phyloP scores from a whole-genome alignment of 768 basidiomycete species.

The Amanita thiersii region DNA sequence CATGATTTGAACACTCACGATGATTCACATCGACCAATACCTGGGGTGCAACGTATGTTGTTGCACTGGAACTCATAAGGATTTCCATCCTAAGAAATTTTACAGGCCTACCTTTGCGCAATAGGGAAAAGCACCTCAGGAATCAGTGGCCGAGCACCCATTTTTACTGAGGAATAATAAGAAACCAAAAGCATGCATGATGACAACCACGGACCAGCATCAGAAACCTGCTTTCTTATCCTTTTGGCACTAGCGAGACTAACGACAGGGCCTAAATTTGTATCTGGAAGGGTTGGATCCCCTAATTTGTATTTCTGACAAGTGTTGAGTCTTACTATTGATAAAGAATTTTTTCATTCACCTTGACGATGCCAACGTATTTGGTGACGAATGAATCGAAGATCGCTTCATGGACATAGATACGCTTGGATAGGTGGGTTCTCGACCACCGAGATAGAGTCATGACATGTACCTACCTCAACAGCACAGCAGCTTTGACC shows the following conservation, averaged over 20 bases:
- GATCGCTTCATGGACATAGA: constrained; percentile 85
- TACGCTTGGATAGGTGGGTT: constrained; percentile 43
- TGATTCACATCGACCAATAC: constrained; percentile 88
- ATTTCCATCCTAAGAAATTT: background rate
- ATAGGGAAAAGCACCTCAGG: constrained; percentile 57
- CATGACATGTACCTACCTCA: constrained; percentile 44
- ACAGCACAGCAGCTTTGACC: constrained; percentile 96
- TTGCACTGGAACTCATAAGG: constrained; percentile 40
- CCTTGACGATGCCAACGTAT: constrained; percentile 71
- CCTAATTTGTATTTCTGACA: constrained; percentile 76
- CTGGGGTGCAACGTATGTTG: constrained; percentile 85
- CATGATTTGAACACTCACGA: constrained; percentile 92
- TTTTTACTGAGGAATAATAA: constrained; percentile 37
- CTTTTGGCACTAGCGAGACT: constrained; percentile 77
- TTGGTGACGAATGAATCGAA: constrained; percentile 74
- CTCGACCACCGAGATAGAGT: background rate
- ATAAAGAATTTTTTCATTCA: constrained; percentile 14
- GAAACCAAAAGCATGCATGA: background rate
- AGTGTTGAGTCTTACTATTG: background rate
- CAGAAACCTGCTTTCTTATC: constrained; percentile 80
- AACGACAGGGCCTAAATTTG: constrained; percentile 89
- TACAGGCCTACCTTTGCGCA: constrained; percentile 53
- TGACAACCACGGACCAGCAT: constrained; percentile 52
- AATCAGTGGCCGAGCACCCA: constrained; percentile 75
- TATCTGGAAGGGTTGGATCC: constrained; percentile 68